These are phyloP conservation scores for Pichia sp. DNA, from an alignment of 1,139 yeast species.

Conservation along the genomic window DNA sequence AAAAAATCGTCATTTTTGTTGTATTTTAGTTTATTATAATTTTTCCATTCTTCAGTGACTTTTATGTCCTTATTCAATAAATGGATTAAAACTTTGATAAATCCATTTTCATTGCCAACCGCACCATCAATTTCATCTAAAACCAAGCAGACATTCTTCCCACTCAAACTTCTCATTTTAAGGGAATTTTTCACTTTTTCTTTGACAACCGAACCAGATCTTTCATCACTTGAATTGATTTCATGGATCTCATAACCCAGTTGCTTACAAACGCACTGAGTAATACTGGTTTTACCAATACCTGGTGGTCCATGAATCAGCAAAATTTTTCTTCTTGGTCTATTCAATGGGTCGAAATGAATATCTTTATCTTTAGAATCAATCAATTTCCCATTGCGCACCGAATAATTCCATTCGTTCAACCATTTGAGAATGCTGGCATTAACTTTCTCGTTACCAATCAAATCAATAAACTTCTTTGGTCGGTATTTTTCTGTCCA, in stretches of 20 bases:
- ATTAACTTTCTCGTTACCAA: constrained; percentile 77
- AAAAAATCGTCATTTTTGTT: constrained; percentile 34
- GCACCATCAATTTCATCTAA: constrained; percentile 92
- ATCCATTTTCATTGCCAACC: constrained; percentile 56
- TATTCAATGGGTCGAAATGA: constrained; percentile 43
- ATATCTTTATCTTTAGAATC: constrained; percentile 4
- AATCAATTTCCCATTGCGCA: constrained; percentile 20
- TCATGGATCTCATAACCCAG: constrained; percentile 78
- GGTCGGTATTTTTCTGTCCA: constrained; percentile 91
- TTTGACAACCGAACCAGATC: constrained; percentile 45
- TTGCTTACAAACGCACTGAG: constrained; percentile 77
- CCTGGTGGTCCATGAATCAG: constrained; percentile 92
- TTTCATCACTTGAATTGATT: constrained; percentile 84
- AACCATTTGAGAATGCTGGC: constrained; percentile 72
- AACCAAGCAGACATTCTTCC: constrained; percentile 70
- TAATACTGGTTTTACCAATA: constrained; percentile 87
- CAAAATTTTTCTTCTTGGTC: constrained; percentile 67
- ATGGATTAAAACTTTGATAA: constrained; percentile 59
- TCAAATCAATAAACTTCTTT: constrained; percentile 55
- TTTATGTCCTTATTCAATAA: constrained; percentile 51
- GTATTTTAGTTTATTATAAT: constrained; percentile 16
- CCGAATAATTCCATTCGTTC: constrained; percentile 68
- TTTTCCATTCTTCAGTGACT: constrained; percentile 31
- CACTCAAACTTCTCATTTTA: constrained; percentile 54
- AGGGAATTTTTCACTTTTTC: constrained; percentile 66